phyloP scores from a whole-genome alignment of 2,329 filamentous ascomycete genomes.

The Allantophomopsis lycopodina region DNA sequence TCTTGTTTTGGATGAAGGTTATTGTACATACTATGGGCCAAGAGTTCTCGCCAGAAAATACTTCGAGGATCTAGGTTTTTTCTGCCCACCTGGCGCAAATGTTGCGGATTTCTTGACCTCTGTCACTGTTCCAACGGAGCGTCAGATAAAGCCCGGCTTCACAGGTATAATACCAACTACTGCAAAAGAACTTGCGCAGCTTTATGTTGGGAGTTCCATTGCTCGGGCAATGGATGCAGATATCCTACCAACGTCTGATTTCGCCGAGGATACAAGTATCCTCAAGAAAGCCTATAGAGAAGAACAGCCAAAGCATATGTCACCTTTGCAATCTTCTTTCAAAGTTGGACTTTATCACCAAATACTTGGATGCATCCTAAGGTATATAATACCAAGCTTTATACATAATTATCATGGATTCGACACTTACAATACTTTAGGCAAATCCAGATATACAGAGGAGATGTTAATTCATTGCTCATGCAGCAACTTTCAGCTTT shows the following conservation, averaged over 20 bases:
- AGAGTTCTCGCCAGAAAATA: conserved; percentile 47
- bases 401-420: too few relatives aligned
- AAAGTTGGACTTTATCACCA: background rate
- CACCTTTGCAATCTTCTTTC: conserved; percentile 6
- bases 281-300: conserved; percentile 41
- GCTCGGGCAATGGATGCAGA: conserved; percentile 18
- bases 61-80: conserved; percentile 52
- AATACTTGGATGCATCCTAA: background rate
- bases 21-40: conserved; percentile 53
- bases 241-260: conserved; percentile 15
- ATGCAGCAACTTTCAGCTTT: conserved; percentile 52
- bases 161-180: conserved; percentile 57
- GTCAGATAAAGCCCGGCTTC: conserved; percentile 41
- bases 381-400: background rate
- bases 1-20: conserved; percentile 55
- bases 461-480: conserved; percentile 44
- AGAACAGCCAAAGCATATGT: conserved; percentile 36
- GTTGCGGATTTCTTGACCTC: conserved; percentile 58
- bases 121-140: conserved; percentile 48
- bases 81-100: conserved; percentile 34
- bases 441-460: conserved; percentile 48
- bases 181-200: conserved; percentile 47
- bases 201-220: conserved; percentile 33
- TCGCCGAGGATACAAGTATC: conserved; percentile 34
- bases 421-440: conserved; percentile 25